Base-by-base conservation (phyloP, 2,329 filamentous ascomycete species). In the Cordyceps cateniannulata region DNA sequence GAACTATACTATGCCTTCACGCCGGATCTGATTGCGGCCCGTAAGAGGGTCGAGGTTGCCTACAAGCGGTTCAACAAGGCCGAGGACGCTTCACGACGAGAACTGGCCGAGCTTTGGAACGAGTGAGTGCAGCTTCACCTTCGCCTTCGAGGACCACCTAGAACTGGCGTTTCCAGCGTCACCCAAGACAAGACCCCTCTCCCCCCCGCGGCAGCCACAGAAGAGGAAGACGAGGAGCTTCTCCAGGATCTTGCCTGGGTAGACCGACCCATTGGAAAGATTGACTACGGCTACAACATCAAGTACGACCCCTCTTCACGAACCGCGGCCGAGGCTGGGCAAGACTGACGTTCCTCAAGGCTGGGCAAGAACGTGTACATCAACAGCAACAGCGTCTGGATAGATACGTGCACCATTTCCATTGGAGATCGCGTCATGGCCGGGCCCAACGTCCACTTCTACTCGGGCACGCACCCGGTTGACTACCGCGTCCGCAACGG, bases 371-470 rank as follows among this genome's bases (percentile, higher is more conserved):
- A 85, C 59, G 89, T 90, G 16, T 95, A 86, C 68, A 81, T 96
- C 71, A 96, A 83, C 74, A 86, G 81, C 70, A 87, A 91, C 72
- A 87, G 84, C 66, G 86, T 85, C 6, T 89, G 91, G 70, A 76
- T 96, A 32, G 92, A 96, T 70, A 93, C 89, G 1, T 89, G 86
- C 70, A 73, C 79, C 29, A 88, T 96, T 60, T 85, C 80, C 1
- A 85, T 96, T 53, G 92, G 92, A 0, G 82, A 86, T 5, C 85
- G 91, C 58, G 93, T 90, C 42, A 76, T 96, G 27, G 77, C 95
- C 47, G 92, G 90, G 0, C 90, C 92, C 1, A 90, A 91, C 69
- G 89, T 91, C 47, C 85, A 80, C 42, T 83, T 96, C 66, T 96
- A 84, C 71, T 84, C 84, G 44, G 92, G 84, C 1, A 86, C 82